phyloP scores from a whole-genome alignment of 495 filamentous ascomycete genomes.

The Penicillium waksmanii region DNA sequence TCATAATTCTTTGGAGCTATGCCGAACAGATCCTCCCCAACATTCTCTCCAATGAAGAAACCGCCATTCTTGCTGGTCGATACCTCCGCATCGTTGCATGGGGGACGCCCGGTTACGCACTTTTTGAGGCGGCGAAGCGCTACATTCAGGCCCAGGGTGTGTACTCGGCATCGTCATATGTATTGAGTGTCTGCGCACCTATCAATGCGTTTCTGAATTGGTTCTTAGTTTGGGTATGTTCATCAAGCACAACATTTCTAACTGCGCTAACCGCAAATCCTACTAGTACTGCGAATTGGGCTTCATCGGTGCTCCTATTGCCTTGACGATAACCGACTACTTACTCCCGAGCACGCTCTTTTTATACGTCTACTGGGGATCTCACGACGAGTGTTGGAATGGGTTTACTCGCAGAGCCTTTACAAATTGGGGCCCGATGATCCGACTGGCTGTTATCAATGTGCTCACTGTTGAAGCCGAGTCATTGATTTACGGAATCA shows the following conservation, averaged over 20 bases:
- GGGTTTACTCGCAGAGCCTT: conserved; percentile 2
- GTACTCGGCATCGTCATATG: background rate
- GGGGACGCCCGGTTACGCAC: background rate
- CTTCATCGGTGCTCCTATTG: conserved; percentile 3
- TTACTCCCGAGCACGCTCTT: conserved; percentile 2
- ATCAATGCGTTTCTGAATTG: background rate
- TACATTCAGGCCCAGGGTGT: conserved; percentile 4
- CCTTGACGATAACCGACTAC: conserved; percentile 2
- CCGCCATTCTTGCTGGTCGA: background rate
- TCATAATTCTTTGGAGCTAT: conserved; percentile 1
- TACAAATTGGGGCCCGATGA: background rate
- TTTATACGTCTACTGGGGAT: background rate
- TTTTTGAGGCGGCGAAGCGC: background rate
- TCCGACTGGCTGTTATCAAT: background rate
- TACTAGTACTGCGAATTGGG: background rate
- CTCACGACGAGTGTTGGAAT: conserved; percentile 4
- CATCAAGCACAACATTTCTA: background rate
- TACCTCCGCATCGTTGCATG: conserved; percentile 1
- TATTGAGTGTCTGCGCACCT: background rate
- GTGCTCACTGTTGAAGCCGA: conserved; percentile 1
- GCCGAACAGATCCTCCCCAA: background rate
- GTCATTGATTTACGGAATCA: background rate
- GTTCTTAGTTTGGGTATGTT: conserved; percentile 5
- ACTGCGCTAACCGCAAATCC: background rate
- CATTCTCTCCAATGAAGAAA: conserved; percentile 1